Evolutionary conservation across 2,329 filamentous ascomycete genomes (phyloP), one percentile per base, ranked within the genome.

Genomic region (Fusarium kyushuense): DNA sequence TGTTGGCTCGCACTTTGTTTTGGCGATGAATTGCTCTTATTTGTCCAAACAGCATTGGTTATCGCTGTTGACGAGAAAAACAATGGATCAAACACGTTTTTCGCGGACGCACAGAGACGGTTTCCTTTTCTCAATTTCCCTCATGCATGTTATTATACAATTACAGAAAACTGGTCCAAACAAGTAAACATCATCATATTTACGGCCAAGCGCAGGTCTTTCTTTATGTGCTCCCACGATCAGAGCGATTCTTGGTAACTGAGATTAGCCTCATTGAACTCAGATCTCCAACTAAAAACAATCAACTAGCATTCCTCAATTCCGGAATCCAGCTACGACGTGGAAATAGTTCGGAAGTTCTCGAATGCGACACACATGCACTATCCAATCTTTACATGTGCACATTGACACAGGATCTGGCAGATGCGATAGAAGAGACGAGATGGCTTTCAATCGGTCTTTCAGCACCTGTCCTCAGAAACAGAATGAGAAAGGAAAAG

Each of bases 311-410:
- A 11, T 23, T 41, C 21, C 8, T 42, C 5, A 25, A 17, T 25
- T 16, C 1, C 5, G 5, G 10, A 25, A 25, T 3, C 1, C 1
- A 21, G 0, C 13, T 41, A 4, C 14, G 4, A 23, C 4, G 19
- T 23, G 11, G 23, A 9, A 4, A 6, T 14, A 21, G 8, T 2
- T 9, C 6, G 17, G 3, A 6, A 16, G 4, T 10, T 16, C 8
- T 14, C 3, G n/a, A 7, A 9, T 12, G 17, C 23, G 23, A n/a
- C n/a, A 8, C 16, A 5, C 1, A n/a, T 1, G 19, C 1, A 27
- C 8, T 11, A 13, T 5, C 5, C 4, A 14, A 14, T n/a, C 41
- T 19, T 25, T 5, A 8, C 10, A n/a, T 14, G 14, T 1, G 2
- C 14, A 29, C 12, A 9, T 43, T 17, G 4, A n/a, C 6, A n/a